Percentiles rank a stretch among this genome's conserved stretches.
phyloP scores from a whole-genome alignment of 106 monocot genomes.

The Phalaenopsis equestris region DNA sequence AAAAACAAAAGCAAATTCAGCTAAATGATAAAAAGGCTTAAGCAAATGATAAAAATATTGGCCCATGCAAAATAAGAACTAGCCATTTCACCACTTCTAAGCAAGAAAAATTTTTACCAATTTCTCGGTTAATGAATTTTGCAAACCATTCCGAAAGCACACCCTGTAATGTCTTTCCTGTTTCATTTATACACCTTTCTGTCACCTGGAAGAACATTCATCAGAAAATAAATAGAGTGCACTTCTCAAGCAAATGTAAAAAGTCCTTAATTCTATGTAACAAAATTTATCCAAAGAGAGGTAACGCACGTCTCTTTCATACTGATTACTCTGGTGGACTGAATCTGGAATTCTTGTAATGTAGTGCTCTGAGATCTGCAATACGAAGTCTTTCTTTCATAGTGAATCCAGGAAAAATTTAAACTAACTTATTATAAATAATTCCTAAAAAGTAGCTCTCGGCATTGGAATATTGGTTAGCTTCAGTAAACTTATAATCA shows the following conservation, averaged over 20 bases:
- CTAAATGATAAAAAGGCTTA: too few relatives aligned
- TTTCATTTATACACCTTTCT: conserved; percentile 64
- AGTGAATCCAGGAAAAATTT: neutral
- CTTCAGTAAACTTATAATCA: too few relatives aligned
- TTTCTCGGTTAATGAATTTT: conserved; percentile 69
- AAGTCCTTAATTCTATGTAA: neutral
- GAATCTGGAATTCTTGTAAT: conserved; percentile 65
- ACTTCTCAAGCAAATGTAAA: conserved; percentile 8
- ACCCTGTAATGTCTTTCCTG: conserved; percentile 69
- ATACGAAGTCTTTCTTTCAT: neutral
- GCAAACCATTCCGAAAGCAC: conserved; percentile 67
- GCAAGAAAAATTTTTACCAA: conserved; percentile 36
- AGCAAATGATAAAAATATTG: neutral
- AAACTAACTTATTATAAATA: neutral
- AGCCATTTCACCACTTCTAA: neutral
- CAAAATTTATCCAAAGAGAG: neutral
- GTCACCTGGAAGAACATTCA: conserved; percentile 47
- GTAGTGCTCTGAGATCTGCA: conserved; percentile 53
- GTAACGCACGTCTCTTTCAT: conserved; percentile 60
- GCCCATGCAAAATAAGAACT: neutral
- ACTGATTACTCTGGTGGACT: conserved; percentile 76
- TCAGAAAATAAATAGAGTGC: conserved; percentile 7
- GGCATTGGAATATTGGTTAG: neutral
- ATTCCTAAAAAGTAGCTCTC: neutral
- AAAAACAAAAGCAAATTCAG: neutral